Conservation (phyloP, 2,329 filamentous ascomycete genomes). For the Nannizzia gypsea region DNA sequence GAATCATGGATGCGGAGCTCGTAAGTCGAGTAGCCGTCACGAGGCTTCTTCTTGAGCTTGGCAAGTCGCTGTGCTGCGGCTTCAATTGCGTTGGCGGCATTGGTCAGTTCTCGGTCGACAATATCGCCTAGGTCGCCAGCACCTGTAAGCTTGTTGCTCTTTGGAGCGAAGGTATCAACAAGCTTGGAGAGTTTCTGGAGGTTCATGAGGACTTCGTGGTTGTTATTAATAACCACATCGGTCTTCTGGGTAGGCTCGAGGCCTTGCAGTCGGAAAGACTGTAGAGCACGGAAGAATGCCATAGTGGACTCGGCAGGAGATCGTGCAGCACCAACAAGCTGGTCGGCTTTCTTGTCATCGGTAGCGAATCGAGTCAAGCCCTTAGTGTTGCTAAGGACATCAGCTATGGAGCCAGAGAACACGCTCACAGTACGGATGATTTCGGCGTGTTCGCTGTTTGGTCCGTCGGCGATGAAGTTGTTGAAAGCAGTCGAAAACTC, state of each 20-base stretch:
- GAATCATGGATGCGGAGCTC: slow-evolving; percentile 92
- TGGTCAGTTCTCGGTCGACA: slow-evolving; percentile 81
- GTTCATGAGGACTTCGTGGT: slow-evolving; percentile 89
- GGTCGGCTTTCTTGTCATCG: slow-evolving; percentile 87
- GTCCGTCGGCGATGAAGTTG: slow-evolving; percentile 94
- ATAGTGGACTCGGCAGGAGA: slow-evolving; percentile 78
- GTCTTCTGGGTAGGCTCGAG: slow-evolving; percentile 87
- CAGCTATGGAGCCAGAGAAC: slow-evolving; percentile 79
- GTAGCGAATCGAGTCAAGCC: slow-evolving; percentile 84
- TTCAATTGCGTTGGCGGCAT: slow-evolving; percentile 89
- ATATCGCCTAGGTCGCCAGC: slow-evolving; percentile 82
- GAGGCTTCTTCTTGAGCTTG: slow-evolving; percentile 92
- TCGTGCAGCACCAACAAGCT: slow-evolving; percentile 69
- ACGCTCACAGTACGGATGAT: slow-evolving; percentile 87
- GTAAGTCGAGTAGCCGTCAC: slow-evolving; percentile 89
- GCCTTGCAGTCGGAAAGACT: slow-evolving; percentile 86
- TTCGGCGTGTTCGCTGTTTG: slow-evolving; percentile 76
- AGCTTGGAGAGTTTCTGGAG: slow-evolving; percentile 88
- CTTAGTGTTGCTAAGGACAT: slow-evolving; percentile 94
- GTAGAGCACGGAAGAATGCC: slow-evolving; percentile 86
- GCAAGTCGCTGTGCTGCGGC: slow-evolving; percentile 79
- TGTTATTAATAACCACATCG: slow-evolving; percentile 94
- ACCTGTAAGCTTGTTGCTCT: slow-evolving; percentile 65
- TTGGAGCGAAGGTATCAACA: slow-evolving; percentile 81
- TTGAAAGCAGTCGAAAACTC: slow-evolving; percentile 98